Conservation (phyloP, 2,329 filamentous ascomycete genomes). For the Lasiodiplodia hormozganensis region DNA sequence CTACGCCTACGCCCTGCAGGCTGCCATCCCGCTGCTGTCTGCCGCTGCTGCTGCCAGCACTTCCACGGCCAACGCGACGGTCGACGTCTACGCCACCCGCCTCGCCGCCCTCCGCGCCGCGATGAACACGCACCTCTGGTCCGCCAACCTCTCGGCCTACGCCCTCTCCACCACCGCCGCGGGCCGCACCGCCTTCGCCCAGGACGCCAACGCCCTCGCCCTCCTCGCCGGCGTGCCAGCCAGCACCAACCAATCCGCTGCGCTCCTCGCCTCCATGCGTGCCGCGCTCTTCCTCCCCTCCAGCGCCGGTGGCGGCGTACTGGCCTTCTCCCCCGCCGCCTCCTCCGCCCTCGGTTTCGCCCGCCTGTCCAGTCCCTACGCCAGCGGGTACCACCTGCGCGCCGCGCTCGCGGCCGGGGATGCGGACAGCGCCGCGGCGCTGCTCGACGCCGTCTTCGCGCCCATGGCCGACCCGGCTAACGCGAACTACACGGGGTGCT, state of each 20-base stretch:
- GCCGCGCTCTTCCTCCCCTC: constrained; percentile 32
- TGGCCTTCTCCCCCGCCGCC: constrained; percentile 34
- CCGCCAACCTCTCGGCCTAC: constrained; percentile 37
- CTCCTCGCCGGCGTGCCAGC: constrained; percentile 40
- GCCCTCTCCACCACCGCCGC: constrained; percentile 33
- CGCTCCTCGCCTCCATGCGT: constrained; percentile 30
- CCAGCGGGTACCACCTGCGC: constrained; percentile 42
- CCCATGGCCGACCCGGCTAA: constrained; percentile 38
- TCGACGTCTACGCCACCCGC: too few species aligned
- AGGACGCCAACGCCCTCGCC: constrained; percentile 44
- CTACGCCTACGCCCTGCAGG: constrained; percentile 43
- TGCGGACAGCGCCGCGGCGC: too few species aligned
- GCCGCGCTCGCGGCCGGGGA: constrained; percentile 25
- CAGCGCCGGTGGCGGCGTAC: constrained; percentile 32
- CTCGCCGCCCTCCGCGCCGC: constrained; percentile 37
- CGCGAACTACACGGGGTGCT: constrained; percentile 40
- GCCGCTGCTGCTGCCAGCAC: too few species aligned
- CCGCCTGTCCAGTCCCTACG: constrained; percentile 38
- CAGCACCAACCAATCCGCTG: neutral
- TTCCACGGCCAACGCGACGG: too few species aligned
- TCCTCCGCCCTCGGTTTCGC: constrained; percentile 31
- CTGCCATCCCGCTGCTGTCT: constrained; percentile 34
- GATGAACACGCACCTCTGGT: constrained; percentile 34
- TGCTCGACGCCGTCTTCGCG: constrained; percentile 30
- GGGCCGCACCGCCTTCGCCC: constrained; percentile 34